phyloP scores from a whole-genome alignment of 2,329 filamentous ascomycete species.

The Raffaelea ambrosiae region DNA sequence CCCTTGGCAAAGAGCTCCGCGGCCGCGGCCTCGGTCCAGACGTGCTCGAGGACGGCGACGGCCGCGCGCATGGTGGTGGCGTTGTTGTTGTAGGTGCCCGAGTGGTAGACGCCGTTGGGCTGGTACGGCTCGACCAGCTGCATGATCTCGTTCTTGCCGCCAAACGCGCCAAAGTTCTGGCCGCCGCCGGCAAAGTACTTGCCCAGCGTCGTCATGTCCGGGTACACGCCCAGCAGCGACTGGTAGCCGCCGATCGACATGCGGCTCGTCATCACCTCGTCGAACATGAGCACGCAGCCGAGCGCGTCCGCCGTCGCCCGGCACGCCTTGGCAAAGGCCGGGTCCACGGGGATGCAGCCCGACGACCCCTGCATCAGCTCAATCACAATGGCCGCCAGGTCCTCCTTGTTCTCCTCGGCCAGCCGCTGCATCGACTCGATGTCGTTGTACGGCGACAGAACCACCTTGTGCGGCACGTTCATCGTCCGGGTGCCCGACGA shows the following conservation, averaged over 20 bases:
- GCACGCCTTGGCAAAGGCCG: slow-evolving; percentile 38
- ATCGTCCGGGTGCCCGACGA: too few relatives aligned
- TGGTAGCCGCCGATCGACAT: slow-evolving; percentile 47
- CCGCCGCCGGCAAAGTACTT: slow-evolving; percentile 49
- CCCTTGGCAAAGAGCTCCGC: neutral
- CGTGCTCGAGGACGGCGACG: neutral
- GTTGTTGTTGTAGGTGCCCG: slow-evolving; percentile 53
- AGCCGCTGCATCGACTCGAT: slow-evolving; percentile 42
- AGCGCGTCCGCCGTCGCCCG: slow-evolving; percentile 35
- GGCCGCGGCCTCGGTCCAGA: neutral
- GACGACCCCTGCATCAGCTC: slow-evolving; percentile 58
- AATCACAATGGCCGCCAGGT: slow-evolving; percentile 52
- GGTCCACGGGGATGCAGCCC: slow-evolving; percentile 42
- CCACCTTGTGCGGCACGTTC: slow-evolving; percentile 1
- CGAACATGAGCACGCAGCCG: slow-evolving; percentile 53
- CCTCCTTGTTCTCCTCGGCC: slow-evolving; percentile 16
- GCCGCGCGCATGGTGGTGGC: slow-evolving; percentile 24
- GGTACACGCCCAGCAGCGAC: slow-evolving; percentile 50
- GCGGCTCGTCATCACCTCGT: slow-evolving; percentile 63
- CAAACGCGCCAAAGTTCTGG: slow-evolving; percentile 50
- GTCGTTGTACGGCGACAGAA: slow-evolving; percentile 55
- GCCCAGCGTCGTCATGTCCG: slow-evolving; percentile 45
- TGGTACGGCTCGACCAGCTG: slow-evolving; percentile 52
- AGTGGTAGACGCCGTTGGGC: slow-evolving; percentile 36
- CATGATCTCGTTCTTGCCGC: slow-evolving; percentile 59